phyloP scores from a whole-genome alignment of 768 basidiomycete species.

The Cantharellus anzutake region DNA sequence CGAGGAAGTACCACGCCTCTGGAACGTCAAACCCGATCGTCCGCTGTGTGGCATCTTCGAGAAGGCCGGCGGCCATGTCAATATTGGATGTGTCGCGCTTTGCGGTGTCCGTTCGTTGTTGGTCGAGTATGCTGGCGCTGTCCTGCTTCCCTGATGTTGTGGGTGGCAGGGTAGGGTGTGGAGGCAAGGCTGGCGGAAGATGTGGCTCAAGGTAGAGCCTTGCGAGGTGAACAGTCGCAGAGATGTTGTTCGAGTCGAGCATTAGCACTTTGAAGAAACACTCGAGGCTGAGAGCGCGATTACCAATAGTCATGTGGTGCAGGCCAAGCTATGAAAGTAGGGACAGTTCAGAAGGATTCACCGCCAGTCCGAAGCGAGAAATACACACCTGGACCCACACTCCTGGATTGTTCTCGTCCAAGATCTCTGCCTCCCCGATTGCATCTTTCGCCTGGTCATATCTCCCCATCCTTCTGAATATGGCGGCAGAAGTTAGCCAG shows the following conservation, averaged over 20 bases:
- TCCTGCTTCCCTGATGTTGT: constrained; percentile 4
- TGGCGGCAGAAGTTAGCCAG: constrained; percentile 90
- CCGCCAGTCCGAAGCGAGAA: background rate
- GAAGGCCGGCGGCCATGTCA: constrained; percentile 67
- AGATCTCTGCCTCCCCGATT: constrained; percentile 86
- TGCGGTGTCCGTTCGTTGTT: constrained; percentile 10
- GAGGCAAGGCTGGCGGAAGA: background rate
- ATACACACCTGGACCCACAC: constrained; percentile 83
- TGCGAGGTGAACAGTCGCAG: constrained; percentile 62
- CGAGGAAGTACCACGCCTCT: constrained; percentile 90
- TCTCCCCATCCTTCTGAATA: constrained; percentile 76
- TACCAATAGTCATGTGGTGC: constrained; percentile 42
- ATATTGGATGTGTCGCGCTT: constrained; percentile 14
- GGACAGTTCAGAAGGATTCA: background rate
- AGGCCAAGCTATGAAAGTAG: constrained; percentile 38
- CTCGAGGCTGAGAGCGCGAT: constrained; percentile 42
- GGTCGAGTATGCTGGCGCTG: constrained; percentile 17
- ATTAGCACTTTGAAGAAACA: constrained; percentile 81
- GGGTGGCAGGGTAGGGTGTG: constrained; percentile 1
- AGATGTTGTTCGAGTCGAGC: constrained; percentile 56
- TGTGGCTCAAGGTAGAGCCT: constrained; percentile 38
- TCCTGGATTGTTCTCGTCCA: constrained; percentile 66
- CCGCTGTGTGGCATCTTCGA: constrained; percentile 48
- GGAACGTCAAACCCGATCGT: constrained; percentile 78
- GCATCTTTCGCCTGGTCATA: constrained; percentile 78